phyloP scores from a whole-genome alignment of 495 filamentous ascomycete species.

The Penicillium goetzii region DNA sequence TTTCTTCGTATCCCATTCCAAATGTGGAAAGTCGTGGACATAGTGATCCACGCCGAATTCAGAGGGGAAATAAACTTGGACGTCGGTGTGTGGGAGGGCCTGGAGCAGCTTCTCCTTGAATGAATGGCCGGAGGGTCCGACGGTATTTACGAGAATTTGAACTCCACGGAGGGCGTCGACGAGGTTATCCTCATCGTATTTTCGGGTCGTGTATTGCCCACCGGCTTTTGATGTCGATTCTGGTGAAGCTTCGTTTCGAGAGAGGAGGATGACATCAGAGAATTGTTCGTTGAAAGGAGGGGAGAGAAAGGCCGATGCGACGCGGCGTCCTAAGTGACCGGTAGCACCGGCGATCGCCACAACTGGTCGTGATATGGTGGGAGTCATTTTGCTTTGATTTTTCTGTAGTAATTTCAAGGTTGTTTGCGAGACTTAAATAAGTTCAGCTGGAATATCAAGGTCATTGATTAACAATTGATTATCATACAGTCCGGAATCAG shows the following conservation, averaged over 20 bases:
- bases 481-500: constrained; percentile 5
- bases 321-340: constrained; percentile 31
- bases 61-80: constrained; percentile 22
- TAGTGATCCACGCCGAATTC: constrained; percentile 38
- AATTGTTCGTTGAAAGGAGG: background rate
- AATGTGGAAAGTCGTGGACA: constrained; percentile 32
- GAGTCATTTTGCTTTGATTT: background rate
- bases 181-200: background rate
- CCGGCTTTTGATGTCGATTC: background rate
- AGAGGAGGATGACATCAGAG: constrained; percentile 4
- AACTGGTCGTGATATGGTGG: constrained; percentile 14
- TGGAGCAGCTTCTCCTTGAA: background rate
- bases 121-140: background rate
- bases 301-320: constrained; percentile 31
- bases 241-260: background rate
- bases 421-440: background rate
- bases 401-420: background rate
- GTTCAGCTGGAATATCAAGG: background rate
- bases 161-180: background rate
- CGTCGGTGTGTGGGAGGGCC: background rate
- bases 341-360: constrained; percentile 36
- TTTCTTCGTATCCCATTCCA: constrained; percentile 36
- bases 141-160: background rate
- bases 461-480: background rate
- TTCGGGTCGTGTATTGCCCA: background rate